Percentiles rank a stretch among this genome's conserved stretches.
Conservation (phyloP, 148 eudicot genomes). For the Fagopyrum tataricum region DNA sequence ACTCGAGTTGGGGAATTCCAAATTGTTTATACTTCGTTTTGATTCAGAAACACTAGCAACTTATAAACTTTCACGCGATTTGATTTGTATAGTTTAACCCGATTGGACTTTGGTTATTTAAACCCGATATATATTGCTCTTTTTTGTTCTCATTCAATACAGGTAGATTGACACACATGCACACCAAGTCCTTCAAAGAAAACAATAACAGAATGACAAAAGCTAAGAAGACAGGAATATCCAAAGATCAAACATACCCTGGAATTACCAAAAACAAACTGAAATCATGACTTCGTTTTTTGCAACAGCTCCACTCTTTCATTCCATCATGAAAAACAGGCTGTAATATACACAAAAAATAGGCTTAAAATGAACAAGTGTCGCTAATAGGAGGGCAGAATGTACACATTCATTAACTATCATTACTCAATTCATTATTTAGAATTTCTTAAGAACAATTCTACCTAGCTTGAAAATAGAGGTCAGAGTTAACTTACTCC, state of each 20-base stretch:
- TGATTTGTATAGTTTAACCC: background rate
- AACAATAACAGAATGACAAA: background rate
- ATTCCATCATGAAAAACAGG: slow-evolving; percentile 94
- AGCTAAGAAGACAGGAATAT: background rate
- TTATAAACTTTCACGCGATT: too few relatives aligned
- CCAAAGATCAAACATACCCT: slow-evolving; percentile 45
- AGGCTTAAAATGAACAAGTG: slow-evolving; percentile 7
- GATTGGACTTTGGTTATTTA: background rate
- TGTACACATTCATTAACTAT: background rate
- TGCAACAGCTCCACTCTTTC: slow-evolving; percentile 99
- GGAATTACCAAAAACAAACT: slow-evolving; percentile 76
- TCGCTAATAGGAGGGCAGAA: background rate
- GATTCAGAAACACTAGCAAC: background rate
- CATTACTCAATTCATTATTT: background rate
- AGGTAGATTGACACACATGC: background rate
- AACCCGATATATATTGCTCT: background rate
- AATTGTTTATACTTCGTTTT: background rate
- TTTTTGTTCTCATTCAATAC: background rate
- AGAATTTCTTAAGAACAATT: background rate
- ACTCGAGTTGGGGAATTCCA: background rate
- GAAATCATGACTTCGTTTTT: slow-evolving; percentile 90
- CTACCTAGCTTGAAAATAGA: background rate
- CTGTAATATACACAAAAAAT: slow-evolving; percentile 30
- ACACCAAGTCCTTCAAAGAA: background rate
- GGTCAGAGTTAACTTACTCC: slow-evolving; percentile 26